Base-by-base conservation (phyloP, 352 stramenopile species). In the Pythium coloratum region DNA sequence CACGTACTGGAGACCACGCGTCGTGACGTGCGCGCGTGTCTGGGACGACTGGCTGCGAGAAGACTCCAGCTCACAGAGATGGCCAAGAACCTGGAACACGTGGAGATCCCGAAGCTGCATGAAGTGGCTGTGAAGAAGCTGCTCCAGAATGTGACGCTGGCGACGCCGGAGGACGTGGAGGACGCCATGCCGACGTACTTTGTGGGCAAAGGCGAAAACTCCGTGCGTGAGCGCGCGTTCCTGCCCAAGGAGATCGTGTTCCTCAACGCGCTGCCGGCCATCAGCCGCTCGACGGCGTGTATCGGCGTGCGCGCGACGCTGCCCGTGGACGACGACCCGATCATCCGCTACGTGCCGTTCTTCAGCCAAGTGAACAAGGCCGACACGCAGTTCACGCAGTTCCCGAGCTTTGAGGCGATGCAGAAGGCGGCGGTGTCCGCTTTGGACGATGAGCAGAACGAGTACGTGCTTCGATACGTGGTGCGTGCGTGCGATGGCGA, bases 311-410 rank as follows among this genome's bases (percentile, higher is more conserved):
- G 71, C 28, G 77, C 72, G 34, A 77, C 78, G n/a, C 70, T 88
- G 36, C 77, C 75, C 16, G 77, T 92, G 16, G 77, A 91, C 30
- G 86, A 94, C 63, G 86, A 94, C 56, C 86, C 86, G 42, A 92
- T 94, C 73, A 89, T 94, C 66, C 86, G 86, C 26, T 90, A 88
- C 59, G 81, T 90, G 40, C 83, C 83, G 49, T 78, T 80, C 32
- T 89, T 91, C 54, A 78, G 51, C 28, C 74, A 70, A 10, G 53
- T 65, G 16, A 66, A 32, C 40, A 78, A 70, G 28, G 72, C 59
- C 5, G 62, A 65, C 12, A 80, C 75, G 8, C 34, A 60, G 13
- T 75, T 67, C 30, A 55, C 65, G 18, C 71, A 80, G 30, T 77
- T 89, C 32, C 64, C 75, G 18, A 73, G 63, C 36, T 76, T 77